Percentiles rank a stretch among this genome's conserved stretches.
Conservation (phyloP, 306 rosid species). For the Vigna reflexopilosa region DNA sequence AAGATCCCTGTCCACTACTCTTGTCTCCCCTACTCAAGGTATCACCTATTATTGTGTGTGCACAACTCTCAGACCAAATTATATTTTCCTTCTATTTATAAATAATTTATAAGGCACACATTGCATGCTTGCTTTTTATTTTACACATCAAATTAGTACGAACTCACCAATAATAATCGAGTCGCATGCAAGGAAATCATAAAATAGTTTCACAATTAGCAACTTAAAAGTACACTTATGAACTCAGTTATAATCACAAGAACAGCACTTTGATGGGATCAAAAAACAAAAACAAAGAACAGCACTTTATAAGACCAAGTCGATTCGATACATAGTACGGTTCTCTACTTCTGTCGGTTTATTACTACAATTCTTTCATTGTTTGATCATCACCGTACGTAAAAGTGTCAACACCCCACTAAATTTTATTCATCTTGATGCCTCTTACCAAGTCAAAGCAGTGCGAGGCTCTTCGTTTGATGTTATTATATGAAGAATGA, state of each 20-base stretch:
- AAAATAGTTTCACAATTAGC: slow-evolving; percentile 32
- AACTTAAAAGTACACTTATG: slow-evolving; percentile 33
- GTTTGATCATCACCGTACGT: slow-evolving; percentile 37
- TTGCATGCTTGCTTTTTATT: slow-evolving; percentile 39
- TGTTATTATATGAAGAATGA: slow-evolving; percentile 18
- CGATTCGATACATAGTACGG: slow-evolving; percentile 10
- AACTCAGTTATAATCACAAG: slow-evolving; percentile 18
- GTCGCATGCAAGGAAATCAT: slow-evolving; percentile 40
- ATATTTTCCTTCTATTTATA: slow-evolving; percentile 18
- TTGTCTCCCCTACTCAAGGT: slow-evolving; percentile 39
- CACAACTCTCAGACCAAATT: slow-evolving; percentile 43
- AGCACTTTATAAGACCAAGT: slow-evolving; percentile 26
- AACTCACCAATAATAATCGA: slow-evolving; percentile 44
- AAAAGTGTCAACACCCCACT: slow-evolving; percentile 19
- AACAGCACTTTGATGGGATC: slow-evolving; percentile 3
- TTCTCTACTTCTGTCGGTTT: slow-evolving; percentile 31
- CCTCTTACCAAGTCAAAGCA: slow-evolving; percentile 21
- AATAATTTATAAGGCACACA: slow-evolving; percentile 18
- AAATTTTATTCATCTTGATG: slow-evolving; percentile 29
- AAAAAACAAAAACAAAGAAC: background rate
- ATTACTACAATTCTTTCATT: slow-evolving; percentile 33
- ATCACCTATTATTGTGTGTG: slow-evolving; percentile 37
- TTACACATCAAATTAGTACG: slow-evolving; percentile 23
- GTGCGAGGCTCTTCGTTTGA: slow-evolving; percentile 13
- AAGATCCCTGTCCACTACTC: slow-evolving; percentile 32